Base-by-base conservation (phyloP, 345 rosid genomes). In the Sisymbrium irio region DNA sequence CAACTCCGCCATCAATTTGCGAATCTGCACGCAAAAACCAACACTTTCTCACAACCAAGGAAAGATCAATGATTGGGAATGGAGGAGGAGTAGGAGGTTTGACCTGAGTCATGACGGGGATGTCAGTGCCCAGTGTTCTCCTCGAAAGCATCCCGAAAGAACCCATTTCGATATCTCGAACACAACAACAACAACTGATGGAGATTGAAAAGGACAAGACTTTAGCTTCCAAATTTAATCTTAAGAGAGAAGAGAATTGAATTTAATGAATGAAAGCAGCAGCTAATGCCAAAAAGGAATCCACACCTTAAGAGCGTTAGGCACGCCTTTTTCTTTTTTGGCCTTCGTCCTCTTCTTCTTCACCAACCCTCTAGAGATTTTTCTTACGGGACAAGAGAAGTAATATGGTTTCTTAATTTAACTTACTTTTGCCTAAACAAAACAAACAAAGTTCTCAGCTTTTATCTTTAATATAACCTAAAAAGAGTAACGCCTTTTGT, bases 101-200 rank as follows among this genome's bases (percentile, higher is more conserved):
- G 5, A 95, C 98, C 98, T 92, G 72, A 81, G 85, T 83, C 99
- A 95, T 95, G 64, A 95, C 72, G 9, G 98, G 98, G 80, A 81
- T 82, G 39, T 95, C 89, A 19, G 98, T 95, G 73, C 82, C 94
- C 82, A 90, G 18, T 25, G 88, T 80, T 80, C 99, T 90, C 77
- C 68, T 88, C 27, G 99, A 97, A 75, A 95, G 96, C 88, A 53
- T 86, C 78, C 76, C 87, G 15, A 7, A 77, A 41, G 89, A 90
- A 81, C 97, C 99, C 98, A 95, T 95, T 85, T 86, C 67, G 30
- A 7, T 22, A 27, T 58, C 35, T 18, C 41, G 13, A 19, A 6
- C 0, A 7, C 19, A 19, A 36, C 46, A 57, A 22, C n/a, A n/a
- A n/a, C n/a, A n/a, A n/a, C n/a, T n/a, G n/a, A n/a, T n/a, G n/a